Percentiles rank a stretch among this genome's conserved stretches.
Conservation (phyloP, 768 basidiomycete species). For the Rhizopogon vulgaris region DNA sequence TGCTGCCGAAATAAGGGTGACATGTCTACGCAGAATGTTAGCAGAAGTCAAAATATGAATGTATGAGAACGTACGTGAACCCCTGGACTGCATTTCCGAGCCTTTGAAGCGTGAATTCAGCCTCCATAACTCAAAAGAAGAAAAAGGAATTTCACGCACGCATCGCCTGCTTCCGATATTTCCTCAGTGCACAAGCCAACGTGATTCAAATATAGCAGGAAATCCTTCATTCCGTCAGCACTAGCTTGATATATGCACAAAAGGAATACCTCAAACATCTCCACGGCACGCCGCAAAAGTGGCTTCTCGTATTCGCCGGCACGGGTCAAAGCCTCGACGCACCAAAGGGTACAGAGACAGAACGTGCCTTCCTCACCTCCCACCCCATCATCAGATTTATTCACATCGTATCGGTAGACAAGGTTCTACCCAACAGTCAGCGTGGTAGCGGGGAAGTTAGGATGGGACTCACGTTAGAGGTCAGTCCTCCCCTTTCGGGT, state of each 20-base stretch:
- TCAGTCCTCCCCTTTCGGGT: slow-evolving; percentile 86
- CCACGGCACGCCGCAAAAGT: slow-evolving; percentile 60
- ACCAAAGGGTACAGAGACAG: slow-evolving; percentile 84
- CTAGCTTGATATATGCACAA: not conserved
- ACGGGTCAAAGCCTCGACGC: slow-evolving; percentile 83
- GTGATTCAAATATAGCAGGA: slow-evolving; percentile 79
- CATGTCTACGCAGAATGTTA: slow-evolving; percentile 43
- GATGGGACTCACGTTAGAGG: slow-evolving; percentile 57
- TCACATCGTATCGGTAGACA: slow-evolving; percentile 86
- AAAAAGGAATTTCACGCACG: slow-evolving; percentile 35
- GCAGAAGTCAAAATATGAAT: not conserved
- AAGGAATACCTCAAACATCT: slow-evolving; percentile 82
- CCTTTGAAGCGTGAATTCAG: slow-evolving; percentile 28
- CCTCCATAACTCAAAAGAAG: not conserved
- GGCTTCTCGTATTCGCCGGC: slow-evolving; percentile 73
- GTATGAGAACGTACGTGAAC: slow-evolving; percentile 62
- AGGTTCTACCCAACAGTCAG: slow-evolving; percentile 48
- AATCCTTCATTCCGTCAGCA: slow-evolving; percentile 42
- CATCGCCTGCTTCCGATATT: slow-evolving; percentile 81
- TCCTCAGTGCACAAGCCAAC: slow-evolving; percentile 84
- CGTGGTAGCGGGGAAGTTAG: not conserved
- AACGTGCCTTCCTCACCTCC: slow-evolving; percentile 96
- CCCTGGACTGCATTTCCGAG: slow-evolving; percentile 87
- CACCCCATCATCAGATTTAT: slow-evolving; percentile 84
- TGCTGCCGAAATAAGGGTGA: slow-evolving; percentile 79